A percentile compares a stretch with the other conserved stretches of the same genome.
phyloP scores from a whole-genome alignment of 257 asterid genomes.

The Jacaranda mimosifolia region DNA sequence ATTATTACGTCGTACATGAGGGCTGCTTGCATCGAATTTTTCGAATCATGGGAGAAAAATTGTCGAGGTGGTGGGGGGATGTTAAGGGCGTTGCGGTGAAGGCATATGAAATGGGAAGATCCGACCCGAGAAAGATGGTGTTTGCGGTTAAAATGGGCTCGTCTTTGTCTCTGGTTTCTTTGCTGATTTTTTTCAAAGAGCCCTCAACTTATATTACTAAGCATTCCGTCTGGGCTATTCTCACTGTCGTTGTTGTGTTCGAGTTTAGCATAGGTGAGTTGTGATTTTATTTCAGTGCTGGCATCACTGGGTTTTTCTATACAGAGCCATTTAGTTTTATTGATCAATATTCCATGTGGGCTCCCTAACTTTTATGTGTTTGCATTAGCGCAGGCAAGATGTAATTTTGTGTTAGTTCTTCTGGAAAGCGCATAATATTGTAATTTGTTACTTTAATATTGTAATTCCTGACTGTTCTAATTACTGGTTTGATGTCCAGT shows the following conservation, averaged over 20 bases:
- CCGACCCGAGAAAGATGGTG: constrained; percentile 71
- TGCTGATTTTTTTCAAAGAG: constrained; percentile 72
- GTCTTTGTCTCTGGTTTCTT: constrained; percentile 65
- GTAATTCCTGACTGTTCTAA: not conserved
- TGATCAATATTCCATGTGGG: constrained; percentile 20
- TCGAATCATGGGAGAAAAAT: constrained; percentile 39
- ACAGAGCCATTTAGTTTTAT: not conserved
- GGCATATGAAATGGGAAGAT: constrained; percentile 69
- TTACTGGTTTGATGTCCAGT: not conserved
- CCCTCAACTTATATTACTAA: constrained; percentile 59
- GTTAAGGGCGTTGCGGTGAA: constrained; percentile 41
- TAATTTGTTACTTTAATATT: not conserved
- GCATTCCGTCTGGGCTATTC: constrained; percentile 78
- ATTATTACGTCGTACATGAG: constrained; percentile 32
- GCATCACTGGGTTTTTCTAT: not conserved
- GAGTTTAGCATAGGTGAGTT: constrained; percentile 87
- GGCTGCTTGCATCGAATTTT: constrained; percentile 50
- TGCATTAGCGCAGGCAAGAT: not conserved
- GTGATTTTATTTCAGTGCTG: not conserved
- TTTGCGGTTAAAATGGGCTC: constrained; percentile 72
- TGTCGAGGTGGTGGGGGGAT: constrained; percentile 40
- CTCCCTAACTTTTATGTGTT: constrained; percentile 36
- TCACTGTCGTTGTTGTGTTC: constrained; percentile 87
- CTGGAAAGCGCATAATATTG: not conserved
- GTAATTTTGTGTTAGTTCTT: not conserved